Percentiles rank a stretch among this genome's conserved stretches.
These are phyloP conservation scores for Emmonsiellopsis sp. DNA, from an alignment of 2,329 filamentous ascomycete genomes.

Conservation along the genomic window DNA sequence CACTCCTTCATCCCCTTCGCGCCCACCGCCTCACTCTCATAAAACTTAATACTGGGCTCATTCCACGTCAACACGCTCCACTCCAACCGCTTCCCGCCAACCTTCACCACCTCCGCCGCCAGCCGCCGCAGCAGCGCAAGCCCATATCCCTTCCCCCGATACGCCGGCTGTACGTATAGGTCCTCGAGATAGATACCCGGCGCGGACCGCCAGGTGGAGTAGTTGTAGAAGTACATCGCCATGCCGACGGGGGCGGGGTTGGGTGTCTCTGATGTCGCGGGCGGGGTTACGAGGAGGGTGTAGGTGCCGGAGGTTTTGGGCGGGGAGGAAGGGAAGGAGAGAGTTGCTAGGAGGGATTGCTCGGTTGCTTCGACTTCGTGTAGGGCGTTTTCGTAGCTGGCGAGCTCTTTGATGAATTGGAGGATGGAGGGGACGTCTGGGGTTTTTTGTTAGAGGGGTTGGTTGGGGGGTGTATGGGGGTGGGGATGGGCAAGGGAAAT, in stretches of 20 bases:
- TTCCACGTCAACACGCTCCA: conserved; percentile 95
- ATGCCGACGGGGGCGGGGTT: conserved; percentile 54
- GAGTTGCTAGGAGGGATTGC: conserved; percentile 60
- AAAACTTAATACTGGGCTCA: conserved; percentile 80
- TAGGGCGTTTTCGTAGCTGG: conserved; percentile 74
- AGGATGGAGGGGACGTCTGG: conserved; percentile 77
- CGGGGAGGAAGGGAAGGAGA: conserved; percentile 59
- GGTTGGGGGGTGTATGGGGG: not conserved
- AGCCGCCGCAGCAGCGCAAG: conserved; percentile 64
- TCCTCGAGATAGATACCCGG: conserved; percentile 92
- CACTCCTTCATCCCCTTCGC: conserved; percentile 40
- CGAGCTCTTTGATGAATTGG: conserved; percentile 71
- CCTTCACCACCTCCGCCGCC: conserved; percentile 67
- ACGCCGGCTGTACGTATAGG: conserved; percentile 65
- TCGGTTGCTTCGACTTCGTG: conserved; percentile 70
- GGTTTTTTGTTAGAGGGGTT: not conserved
- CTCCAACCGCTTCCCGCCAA: conserved; percentile 68
- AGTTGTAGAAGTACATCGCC: conserved; percentile 92
- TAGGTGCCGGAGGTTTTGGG: conserved; percentile 56
- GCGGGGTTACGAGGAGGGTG: conserved; percentile 57
- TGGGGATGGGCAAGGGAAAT: not conserved
- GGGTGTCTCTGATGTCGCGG: conserved; percentile 37
- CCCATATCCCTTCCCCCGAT: conserved; percentile 71
- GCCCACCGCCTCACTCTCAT: conserved; percentile 44
- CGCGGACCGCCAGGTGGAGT: conserved; percentile 82